Conservation (phyloP, 2,329 filamentous ascomycete genomes). For the Monosporascus sp. region DNA sequence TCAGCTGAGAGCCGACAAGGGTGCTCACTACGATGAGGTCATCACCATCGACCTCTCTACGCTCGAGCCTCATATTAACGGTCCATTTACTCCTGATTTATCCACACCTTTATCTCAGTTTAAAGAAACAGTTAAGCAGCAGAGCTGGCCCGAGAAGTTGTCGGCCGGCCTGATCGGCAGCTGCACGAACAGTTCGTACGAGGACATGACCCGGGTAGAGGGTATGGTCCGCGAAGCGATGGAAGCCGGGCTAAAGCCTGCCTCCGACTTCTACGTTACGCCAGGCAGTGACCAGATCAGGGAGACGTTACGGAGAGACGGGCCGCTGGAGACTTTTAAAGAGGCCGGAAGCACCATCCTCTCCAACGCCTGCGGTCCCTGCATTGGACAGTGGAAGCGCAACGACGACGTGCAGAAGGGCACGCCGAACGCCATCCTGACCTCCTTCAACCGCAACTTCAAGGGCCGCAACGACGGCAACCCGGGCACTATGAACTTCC, state of each 20-base stretch:
- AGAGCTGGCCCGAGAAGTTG: constrained; percentile 86
- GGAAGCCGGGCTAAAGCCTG: constrained; percentile 83
- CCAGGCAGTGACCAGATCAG: constrained; percentile 96
- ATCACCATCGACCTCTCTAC: constrained; percentile 86
- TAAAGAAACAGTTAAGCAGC: constrained; percentile 73
- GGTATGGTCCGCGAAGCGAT: constrained; percentile 87
- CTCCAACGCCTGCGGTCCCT: constrained; percentile 91
- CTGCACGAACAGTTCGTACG: constrained; percentile 98
- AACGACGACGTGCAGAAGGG: constrained; percentile 82
- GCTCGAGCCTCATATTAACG: constrained; percentile 94
- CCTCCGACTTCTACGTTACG: constrained; percentile 90
- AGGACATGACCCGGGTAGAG: constrained; percentile 96
- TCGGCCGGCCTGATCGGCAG: constrained; percentile 93
- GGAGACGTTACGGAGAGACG: constrained; percentile 84
- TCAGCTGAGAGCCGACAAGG: constrained; percentile 71
- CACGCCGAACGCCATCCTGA: constrained; percentile 87
- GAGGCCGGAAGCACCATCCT: constrained; percentile 83
- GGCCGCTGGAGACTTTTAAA: constrained; percentile 79
- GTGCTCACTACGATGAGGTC: constrained; percentile 82
- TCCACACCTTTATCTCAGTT: constrained; percentile 90
- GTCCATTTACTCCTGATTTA: constrained; percentile 92
- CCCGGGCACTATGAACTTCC: constrained; percentile 95
- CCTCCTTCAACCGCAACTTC: constrained; percentile 98
- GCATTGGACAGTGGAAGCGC: constrained; percentile 92
- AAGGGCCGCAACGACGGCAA: constrained; percentile 96